Base-by-base conservation (phyloP, 345 rosid species). In the Linum usitatissimum region DNA sequence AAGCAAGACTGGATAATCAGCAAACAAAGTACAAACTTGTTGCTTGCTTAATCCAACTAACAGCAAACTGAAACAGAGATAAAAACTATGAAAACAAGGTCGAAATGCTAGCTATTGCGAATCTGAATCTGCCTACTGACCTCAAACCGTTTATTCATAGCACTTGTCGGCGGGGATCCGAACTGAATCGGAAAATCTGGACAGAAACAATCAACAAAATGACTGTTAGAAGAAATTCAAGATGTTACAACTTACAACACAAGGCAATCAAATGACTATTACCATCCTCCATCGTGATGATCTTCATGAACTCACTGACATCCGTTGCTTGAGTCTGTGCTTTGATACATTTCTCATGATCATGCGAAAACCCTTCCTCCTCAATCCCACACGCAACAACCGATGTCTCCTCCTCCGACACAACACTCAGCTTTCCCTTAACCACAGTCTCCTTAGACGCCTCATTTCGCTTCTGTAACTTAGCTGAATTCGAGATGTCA, bases 401-500 rank as follows among this genome's bases (percentile, higher is more conserved):
- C 5, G 14, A 10, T 18, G n/a, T 6, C 12, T 20, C 30, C 30
- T 55, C 59, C 59, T 55, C 23, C 1, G 28, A 0, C 13, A 55
- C 59, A 55, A 18, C 28, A 18, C 6, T 5, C 59, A 18, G 12
- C 59, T 19, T 55, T 18, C 9, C 18, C 20, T 55, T 55, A 18
- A n/a, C 12, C 51, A 45, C 51, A 0, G 51, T 4, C 21, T 55
- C 18, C 59, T 55, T 55, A 3, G 30, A 10, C 6, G 28, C 18
- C 21, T 55, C 30, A 23, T 23, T 23, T 23, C 28, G 28, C 21
- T 20, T 20, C 12, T 18, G 59, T 15, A 45, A 10, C 23, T 55
- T 55, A 10, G 30, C 21, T 10, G 59, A 55, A 19, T 55, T 84
- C 36, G 90, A 81, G 67, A 83, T 85, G 75, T 85, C 91, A 17